phyloP scores from a whole-genome alignment of 1,284 basidiomycete genomes.

The Naganishia sp. region DNA sequence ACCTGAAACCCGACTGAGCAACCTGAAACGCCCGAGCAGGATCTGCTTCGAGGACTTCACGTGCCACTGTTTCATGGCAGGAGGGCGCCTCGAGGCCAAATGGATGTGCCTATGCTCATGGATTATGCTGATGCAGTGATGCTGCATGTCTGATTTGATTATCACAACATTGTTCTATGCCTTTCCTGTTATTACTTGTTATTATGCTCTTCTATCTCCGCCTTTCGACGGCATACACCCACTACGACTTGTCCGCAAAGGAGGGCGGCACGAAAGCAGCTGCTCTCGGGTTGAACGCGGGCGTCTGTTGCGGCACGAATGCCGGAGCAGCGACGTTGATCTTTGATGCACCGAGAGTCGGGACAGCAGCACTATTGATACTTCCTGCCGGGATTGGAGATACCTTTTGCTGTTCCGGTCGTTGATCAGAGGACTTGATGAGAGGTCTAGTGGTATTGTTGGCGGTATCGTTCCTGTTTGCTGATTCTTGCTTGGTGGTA shows the following conservation, averaged over 20 bases:
- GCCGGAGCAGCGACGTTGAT: slow-evolving; percentile 15
- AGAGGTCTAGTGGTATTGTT: not conserved
- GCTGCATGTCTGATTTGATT: no score
- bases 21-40: slow-evolving; percentile 9
- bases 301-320: slow-evolving; percentile 12
- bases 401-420: not conserved
- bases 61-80: no score
- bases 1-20: slow-evolving; percentile 1
- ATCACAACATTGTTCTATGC: no score
- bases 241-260: not conserved
- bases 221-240: no score
- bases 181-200: no score
- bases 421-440: not conserved
- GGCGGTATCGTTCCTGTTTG: slow-evolving; percentile 1
- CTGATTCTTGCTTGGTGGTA: not conserved
- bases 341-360: not conserved
- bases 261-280: slow-evolving; percentile 19
- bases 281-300: slow-evolving; percentile 18
- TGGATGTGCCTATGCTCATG: no score
- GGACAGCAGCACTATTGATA: no score
- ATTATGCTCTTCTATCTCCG: no score
- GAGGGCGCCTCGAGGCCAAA: no score
- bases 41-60: no score
- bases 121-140: no score
- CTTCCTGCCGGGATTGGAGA: not conserved